A percentile compares a stretch with the other conserved stretches of the same genome.
Evolutionary conservation across 176 grass and related monocot species (phyloP).

Genomic region (Eleusine indica): DNA sequence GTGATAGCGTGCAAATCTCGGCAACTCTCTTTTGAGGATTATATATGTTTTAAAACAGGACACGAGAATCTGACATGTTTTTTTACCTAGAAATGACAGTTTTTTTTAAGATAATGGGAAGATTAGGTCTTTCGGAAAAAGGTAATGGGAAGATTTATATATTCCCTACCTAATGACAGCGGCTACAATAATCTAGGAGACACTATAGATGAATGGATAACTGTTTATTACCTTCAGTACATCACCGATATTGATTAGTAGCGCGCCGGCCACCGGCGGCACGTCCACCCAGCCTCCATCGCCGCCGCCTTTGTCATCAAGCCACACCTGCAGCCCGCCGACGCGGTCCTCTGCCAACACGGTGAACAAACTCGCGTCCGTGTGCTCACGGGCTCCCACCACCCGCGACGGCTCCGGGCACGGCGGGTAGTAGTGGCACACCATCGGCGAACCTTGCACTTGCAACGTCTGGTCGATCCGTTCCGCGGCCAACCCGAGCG

Average conservation of each 20-base stretch:
- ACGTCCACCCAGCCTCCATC: slow-evolving; percentile 43
- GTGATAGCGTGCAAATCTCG: too few species aligned
- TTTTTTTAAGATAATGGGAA: too few species aligned
- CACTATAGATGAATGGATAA: background rate
- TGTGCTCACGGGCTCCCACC: slow-evolving; percentile 45
- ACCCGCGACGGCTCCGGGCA: slow-evolving; percentile 47
- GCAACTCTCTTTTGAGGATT: too few species aligned
- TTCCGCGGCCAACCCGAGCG: slow-evolving; percentile 30
- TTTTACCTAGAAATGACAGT: too few species aligned
- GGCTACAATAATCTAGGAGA: too few species aligned
- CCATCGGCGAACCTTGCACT: slow-evolving; percentile 41
- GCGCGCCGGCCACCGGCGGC: slow-evolving; percentile 34
- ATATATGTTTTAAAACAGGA: too few species aligned
- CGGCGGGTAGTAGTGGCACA: slow-evolving; percentile 65
- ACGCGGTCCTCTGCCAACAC: slow-evolving; percentile 42
- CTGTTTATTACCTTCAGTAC: slow-evolving; percentile 45
- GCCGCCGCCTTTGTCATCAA: background rate
- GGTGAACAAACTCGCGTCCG: slow-evolving; percentile 47
- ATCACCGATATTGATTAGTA: slow-evolving; percentile 52
- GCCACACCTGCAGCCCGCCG: slow-evolving; percentile 46
- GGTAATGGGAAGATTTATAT: too few species aligned
- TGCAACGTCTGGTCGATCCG: slow-evolving; percentile 35
- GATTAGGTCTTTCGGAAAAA: too few species aligned
- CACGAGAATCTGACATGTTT: too few species aligned
- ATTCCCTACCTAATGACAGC: too few species aligned